Conservation (phyloP, 1,284 basidiomycete species). For the Ustilago crameri region DNA sequence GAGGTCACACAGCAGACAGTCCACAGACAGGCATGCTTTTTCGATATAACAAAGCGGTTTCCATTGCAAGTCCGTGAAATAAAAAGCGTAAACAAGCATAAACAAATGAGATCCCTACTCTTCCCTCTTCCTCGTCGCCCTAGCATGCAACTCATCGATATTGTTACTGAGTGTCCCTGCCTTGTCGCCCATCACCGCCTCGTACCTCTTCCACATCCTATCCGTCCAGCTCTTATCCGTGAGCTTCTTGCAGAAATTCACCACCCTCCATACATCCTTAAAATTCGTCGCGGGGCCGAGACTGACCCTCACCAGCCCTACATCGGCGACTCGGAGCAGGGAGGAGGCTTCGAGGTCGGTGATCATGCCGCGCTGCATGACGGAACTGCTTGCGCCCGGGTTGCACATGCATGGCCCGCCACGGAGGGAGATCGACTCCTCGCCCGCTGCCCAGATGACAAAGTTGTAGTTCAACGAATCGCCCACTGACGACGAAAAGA, state of each 20-base stretch:
- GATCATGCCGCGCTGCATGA: slow-evolving; percentile 23
- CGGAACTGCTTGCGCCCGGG: slow-evolving; percentile 20
- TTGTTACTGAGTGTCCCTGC: slow-evolving; percentile 3
- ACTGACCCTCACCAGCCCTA: slow-evolving; percentile 24
- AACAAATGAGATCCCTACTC: too few species aligned
- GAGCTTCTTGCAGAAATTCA: slow-evolving; percentile 9
- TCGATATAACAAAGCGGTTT: too few species aligned
- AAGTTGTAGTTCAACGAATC: slow-evolving; percentile 28
- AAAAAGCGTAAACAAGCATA: too few species aligned
- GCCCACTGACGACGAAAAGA: slow-evolving; percentile 1
- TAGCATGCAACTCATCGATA: slow-evolving; percentile 13
- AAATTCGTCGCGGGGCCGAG: slow-evolving; percentile 24
- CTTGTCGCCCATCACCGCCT: neutral
- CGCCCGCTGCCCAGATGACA: slow-evolving; percentile 22
- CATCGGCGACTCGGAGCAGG: slow-evolving; percentile 21
- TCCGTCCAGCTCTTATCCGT: slow-evolving; percentile 1
- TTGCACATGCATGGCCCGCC: slow-evolving; percentile 43
- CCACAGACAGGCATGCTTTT: too few species aligned
- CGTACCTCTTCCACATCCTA: slow-evolving; percentile 11
- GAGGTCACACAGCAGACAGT: too few species aligned
- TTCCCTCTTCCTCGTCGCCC: slow-evolving; percentile 15
- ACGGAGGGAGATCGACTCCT: slow-evolving; percentile 20
- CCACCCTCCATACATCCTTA: slow-evolving; percentile 20
- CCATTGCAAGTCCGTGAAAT: too few species aligned
- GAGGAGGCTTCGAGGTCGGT: slow-evolving; percentile 17